Evolutionary conservation across 2,329 filamentous ascomycete species (phyloP), one percentile per base, ranked within the genome.

Genomic region (Colletotrichum sp.): DNA sequence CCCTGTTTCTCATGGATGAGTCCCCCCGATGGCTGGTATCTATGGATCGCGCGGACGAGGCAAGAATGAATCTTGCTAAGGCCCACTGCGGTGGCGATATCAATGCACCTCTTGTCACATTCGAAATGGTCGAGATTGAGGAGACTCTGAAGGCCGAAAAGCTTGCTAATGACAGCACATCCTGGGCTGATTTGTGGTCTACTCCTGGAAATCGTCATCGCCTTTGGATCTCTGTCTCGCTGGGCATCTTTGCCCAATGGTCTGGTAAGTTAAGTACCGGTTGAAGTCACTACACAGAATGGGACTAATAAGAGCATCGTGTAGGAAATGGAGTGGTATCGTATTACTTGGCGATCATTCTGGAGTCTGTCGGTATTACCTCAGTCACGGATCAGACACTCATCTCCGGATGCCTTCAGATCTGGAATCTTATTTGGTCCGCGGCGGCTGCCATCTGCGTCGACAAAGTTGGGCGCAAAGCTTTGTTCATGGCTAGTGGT

Each of bases 321-420:
- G 15, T 63, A 63, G 59, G 81, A 24, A 79, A 79, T 77, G 85
- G 83, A 1, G 76, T 87, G 1, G 81, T 87, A 18, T 83, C 81
- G 2, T 87, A 87, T 78, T 87, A 86, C 66, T 80, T 87, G 55
- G 78, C 80, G 34, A 79, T 82, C 24, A 82, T 87, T 28, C 79
- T 87, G 18, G 78, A 83, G 36, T 73, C 67, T n/a, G 72, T 71
- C 7, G 72, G 72, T 52, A 83, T 86, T 77, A 84, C 81, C 0
- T 80, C 84, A 16, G 77, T 83, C 8, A 79, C 82, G 32, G 81
- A 81, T 3, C 85, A 87, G 80, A 83, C 83, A 24, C 77, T 84
- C 36, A 87, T 88, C 79, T 71, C 67, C 15, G 72, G 39, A 28
- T 75, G 67, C 28, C 67, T 75, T 6, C 72, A 75, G 28, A 71